Conservation (phyloP, 768 basidiomycete species). For the Russula dissimulans region DNA sequence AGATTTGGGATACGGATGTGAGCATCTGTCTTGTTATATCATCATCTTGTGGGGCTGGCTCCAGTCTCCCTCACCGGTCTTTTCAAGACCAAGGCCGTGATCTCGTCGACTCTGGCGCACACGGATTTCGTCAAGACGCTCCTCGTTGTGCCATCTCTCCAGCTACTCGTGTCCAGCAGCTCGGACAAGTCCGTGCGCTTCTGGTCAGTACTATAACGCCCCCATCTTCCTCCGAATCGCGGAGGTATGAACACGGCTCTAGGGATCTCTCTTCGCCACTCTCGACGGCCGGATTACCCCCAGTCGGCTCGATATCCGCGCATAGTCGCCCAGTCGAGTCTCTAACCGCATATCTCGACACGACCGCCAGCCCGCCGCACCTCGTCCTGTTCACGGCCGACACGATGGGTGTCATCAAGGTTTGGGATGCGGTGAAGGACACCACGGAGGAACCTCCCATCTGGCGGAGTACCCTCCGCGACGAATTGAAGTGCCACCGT, state of each 20-base stretch:
- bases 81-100: constrained; percentile 53
- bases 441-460: constrained; percentile 34
- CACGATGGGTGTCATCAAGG: constrained; percentile 82
- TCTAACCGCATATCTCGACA: constrained; percentile 41
- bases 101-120: constrained; percentile 72
- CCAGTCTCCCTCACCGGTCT: background rate
- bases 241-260: background rate
- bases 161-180: constrained; percentile 72
- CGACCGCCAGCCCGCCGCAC: constrained; percentile 27
- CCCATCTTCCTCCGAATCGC: background rate
- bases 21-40: constrained; percentile 17
- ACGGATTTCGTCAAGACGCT: constrained; percentile 87
- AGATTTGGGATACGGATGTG: constrained; percentile 77
- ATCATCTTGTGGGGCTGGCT: background rate
- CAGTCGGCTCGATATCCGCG: constrained; percentile 62
- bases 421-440: constrained; percentile 58
- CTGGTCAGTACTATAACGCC: constrained; percentile 51
- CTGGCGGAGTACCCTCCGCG: constrained; percentile 42
- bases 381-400: constrained; percentile 70
- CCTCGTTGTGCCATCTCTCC: constrained; percentile 54
- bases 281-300: constrained; percentile 35
- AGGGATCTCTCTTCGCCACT: constrained; percentile 57
- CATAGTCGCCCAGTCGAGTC: constrained; percentile 87
- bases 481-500: constrained; percentile 64
- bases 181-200: constrained; percentile 85